Evolutionary conservation across 2,329 filamentous ascomycete genomes (phyloP).

Genomic region (Trichophyton verrucosum): DNA sequence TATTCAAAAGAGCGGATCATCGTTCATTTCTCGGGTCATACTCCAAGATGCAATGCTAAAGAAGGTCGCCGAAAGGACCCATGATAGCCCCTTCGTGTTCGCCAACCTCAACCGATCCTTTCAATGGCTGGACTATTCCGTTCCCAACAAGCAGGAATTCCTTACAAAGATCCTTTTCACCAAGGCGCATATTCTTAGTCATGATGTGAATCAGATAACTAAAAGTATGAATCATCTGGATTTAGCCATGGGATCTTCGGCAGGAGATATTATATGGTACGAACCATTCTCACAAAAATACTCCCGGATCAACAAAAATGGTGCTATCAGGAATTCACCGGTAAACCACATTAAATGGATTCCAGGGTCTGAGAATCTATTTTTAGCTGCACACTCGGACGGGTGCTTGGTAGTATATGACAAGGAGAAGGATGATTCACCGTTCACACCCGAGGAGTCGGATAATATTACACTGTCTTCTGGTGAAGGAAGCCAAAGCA

Average conservation of each 20-base stretch:
- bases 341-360: constrained; percentile 87
- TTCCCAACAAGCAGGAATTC: constrained; percentile 60
- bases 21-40: constrained; percentile 94
- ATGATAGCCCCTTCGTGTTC: constrained; percentile 76
- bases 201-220: constrained; percentile 77
- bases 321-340: constrained; percentile 72
- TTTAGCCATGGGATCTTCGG: constrained; percentile 89
- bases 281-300: constrained; percentile 95
- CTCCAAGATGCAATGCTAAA: constrained; percentile 71
- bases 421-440: constrained; percentile 86
- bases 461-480: constrained; percentile 25
- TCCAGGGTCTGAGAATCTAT: constrained; percentile 83
- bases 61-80: constrained; percentile 63
- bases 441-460: constrained; percentile 58
- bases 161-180: constrained; percentile 94
- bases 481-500: constrained; percentile 19
- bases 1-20: constrained; percentile 96
- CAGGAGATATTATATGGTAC: constrained; percentile 96
- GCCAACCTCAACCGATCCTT: constrained; percentile 92
- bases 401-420: constrained; percentile 88
- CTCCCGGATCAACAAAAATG: constrained; percentile 91
- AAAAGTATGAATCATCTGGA: constrained; percentile 73
- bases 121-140: constrained; percentile 87
- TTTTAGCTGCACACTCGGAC: constrained; percentile 84
- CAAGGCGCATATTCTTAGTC: constrained; percentile 86